phyloP scores from a whole-genome alignment of 148 eudicot genomes.

The Drosera capensis region DNA sequence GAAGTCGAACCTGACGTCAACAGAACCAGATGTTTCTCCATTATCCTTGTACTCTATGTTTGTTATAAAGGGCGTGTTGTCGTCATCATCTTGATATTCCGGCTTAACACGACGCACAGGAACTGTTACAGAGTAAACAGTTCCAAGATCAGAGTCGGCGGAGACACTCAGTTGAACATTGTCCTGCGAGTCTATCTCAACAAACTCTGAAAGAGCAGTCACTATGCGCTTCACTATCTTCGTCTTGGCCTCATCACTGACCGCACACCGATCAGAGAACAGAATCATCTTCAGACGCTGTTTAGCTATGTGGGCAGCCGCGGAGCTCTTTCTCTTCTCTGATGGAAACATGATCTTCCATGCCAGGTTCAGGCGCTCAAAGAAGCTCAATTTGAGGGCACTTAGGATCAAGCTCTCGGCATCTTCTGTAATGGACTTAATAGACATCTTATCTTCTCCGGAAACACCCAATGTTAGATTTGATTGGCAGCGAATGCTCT shows the following conservation, averaged over 20 bases:
- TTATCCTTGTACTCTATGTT: slow-evolving; percentile 76
- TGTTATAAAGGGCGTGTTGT: slow-evolving; percentile 46
- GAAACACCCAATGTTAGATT: slow-evolving; percentile 36
- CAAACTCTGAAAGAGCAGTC: slow-evolving; percentile 65
- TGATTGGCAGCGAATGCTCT: slow-evolving; percentile 38
- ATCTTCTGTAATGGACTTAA: slow-evolving; percentile 46
- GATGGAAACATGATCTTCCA: slow-evolving; percentile 91
- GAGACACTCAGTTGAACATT: slow-evolving; percentile 78
- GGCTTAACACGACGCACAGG: slow-evolving; percentile 89
- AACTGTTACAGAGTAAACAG: slow-evolving; percentile 86
- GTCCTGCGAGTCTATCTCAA: slow-evolving; percentile 88
- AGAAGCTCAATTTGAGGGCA: slow-evolving; percentile 69
- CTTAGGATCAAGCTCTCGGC: slow-evolving; percentile 57
- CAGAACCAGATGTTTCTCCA: slow-evolving; percentile 72
- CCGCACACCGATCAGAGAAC: slow-evolving; percentile 92
- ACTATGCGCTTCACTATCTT: slow-evolving; percentile 81
- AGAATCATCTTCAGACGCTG: slow-evolving; percentile 92
- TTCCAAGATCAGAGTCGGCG: slow-evolving; percentile 66
- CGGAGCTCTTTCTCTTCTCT: slow-evolving; percentile 26
- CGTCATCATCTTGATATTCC: slow-evolving; percentile 70
- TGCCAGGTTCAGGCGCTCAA: slow-evolving; percentile 76
- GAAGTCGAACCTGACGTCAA: slow-evolving; percentile 91
- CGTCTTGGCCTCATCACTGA: slow-evolving; percentile 86
- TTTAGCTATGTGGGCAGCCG: slow-evolving; percentile 83
- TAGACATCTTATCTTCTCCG: slow-evolving; percentile 34